Evolutionary conservation across 139 green algal genomes (phyloP), one percentile per base, ranked within the genome.

Genomic region (Tetratostichococcus sp.): DNA sequence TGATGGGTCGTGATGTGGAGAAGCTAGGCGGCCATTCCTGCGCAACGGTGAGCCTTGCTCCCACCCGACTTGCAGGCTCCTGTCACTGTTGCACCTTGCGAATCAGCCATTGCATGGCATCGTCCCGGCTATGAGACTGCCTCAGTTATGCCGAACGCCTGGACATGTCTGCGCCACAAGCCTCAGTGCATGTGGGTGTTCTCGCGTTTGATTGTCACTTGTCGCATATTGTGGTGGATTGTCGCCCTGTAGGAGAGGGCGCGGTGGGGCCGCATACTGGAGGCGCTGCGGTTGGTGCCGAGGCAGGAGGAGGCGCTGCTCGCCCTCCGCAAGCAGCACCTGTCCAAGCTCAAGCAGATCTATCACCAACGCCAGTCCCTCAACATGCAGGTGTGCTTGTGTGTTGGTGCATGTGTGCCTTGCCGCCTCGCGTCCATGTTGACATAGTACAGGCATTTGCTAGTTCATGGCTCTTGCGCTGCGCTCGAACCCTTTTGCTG

Each of bases 361-460:
- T 80, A 68, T 30, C 43, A 80, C 35, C 67, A 80, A 11, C 75
- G 75, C 21, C 75, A 80, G 35, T 39, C 42, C 28, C 75, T 80
- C 34, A 80, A 80, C 75, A 74, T 76, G 58, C 59, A 75, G 75
- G 76, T 70, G 5, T 5, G n/a, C 62, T 50, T 6, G 8, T 6
- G 39, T n/a, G n/a, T n/a, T n/a, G n/a, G n/a, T n/a, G n/a, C n/a
- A n/a, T n/a, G n/a, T n/a, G n/a, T n/a, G n/a, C n/a, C n/a, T n/a
- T n/a, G n/a, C n/a, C n/a, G n/a, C n/a, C n/a, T n/a, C n/a, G n/a
- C n/a, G n/a, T n/a, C n/a, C n/a, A n/a, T n/a, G n/a, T n/a, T n/a
- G n/a, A n/a, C n/a, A n/a, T n/a, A n/a, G n/a, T n/a, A n/a, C n/a
- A n/a, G n/a, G n/a, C n/a, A n/a, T n/a, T n/a, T n/a, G n/a, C n/a